Evolutionary conservation across 345 rosid species (phyloP).

Genomic region (Anacardium occidentale): DNA sequence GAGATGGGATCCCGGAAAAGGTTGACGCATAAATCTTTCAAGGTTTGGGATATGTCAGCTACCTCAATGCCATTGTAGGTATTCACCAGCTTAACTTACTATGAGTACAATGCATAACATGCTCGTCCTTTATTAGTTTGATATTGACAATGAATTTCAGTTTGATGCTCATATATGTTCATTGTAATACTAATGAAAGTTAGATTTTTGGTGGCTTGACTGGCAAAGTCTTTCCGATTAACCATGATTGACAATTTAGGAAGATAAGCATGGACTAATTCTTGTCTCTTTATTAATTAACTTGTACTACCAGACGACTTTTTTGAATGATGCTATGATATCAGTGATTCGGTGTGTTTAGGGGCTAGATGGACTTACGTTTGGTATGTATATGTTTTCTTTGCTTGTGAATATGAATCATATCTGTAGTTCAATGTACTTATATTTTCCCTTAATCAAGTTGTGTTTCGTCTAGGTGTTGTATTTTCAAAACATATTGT

Average conservation of each 20-base stretch:
- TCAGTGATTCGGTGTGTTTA: conserved; percentile 61
- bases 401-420: not conserved
- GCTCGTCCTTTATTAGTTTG: not conserved
- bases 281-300: too few relatives aligned
- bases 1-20: too few relatives aligned
- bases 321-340: conserved; percentile 53
- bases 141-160: conserved; percentile 4
- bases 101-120: too few relatives aligned
- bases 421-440: not conserved
- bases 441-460: not conserved
- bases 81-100: too few relatives aligned
- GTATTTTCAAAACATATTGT: conserved; percentile 81
- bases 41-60: too few relatives aligned
- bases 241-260: too few relatives aligned
- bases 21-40: too few relatives aligned
- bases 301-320: conserved; percentile 44
- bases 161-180: too few relatives aligned
- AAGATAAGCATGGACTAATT: too few relatives aligned
- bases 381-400: conserved; percentile 35
- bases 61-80: too few relatives aligned
- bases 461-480: conserved; percentile 44
- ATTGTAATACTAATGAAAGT: too few relatives aligned
- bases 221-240: not conserved
- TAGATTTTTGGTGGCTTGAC: not conserved
- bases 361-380: conserved; percentile 61